Conservation (phyloP, 108 stramenopile species). For the Conticribra guillardii region DNA sequence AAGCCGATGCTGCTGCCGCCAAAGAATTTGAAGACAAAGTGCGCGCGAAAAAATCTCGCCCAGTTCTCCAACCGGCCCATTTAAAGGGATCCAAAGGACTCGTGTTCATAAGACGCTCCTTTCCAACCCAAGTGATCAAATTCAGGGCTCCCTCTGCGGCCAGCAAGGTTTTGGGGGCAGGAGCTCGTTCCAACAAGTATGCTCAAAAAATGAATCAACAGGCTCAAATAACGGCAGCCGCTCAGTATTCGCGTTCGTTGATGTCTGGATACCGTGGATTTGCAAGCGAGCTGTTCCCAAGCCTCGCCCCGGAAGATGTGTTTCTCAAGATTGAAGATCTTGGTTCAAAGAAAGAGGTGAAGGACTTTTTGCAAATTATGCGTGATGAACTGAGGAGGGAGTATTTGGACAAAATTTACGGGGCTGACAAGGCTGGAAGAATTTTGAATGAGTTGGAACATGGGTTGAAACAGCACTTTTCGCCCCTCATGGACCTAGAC, state of each 20-base stretch:
- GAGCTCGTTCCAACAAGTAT: constrained; percentile 10
- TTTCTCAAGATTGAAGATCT: constrained; percentile 59
- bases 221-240: constrained; percentile 38
- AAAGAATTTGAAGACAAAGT: constrained; percentile 35
- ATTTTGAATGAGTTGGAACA: constrained; percentile 69
- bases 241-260: constrained; percentile 51
- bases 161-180: constrained; percentile 11
- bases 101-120: constrained; percentile 41
- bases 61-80: constrained; percentile 39
- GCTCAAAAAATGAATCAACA: constrained; percentile 32
- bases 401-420: constrained; percentile 65
- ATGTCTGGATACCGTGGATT: constrained; percentile 60
- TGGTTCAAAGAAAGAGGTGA: constrained; percentile 60
- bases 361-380: constrained; percentile 62
- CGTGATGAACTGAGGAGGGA: constrained; percentile 62
- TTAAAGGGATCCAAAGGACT: constrained; percentile 57
- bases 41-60: constrained; percentile 51
- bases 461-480: constrained; percentile 32
- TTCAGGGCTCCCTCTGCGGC: constrained; percentile 12
- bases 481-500: constrained; percentile 4
- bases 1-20: constrained; percentile 49
- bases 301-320: constrained; percentile 62
- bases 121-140: constrained; percentile 26
- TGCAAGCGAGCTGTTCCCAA: constrained; percentile 57
- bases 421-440: constrained; percentile 55